Conservation (phyloP, 495 filamentous ascomycete genomes). For the Cercophora sp. region DNA sequence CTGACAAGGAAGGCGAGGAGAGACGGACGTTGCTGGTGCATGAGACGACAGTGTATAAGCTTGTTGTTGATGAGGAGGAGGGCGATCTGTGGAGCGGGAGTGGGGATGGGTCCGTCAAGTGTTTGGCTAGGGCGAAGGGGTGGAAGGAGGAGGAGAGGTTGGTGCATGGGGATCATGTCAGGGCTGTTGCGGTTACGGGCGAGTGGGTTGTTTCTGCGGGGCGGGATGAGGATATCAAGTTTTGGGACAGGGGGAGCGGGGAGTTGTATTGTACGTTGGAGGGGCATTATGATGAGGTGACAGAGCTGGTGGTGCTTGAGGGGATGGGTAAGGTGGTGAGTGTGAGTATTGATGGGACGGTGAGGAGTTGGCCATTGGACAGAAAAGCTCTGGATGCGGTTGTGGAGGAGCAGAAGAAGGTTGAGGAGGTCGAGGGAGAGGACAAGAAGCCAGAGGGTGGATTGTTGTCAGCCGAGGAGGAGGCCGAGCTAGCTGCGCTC, state of each 20-base stretch:
- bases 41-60: conserved; percentile 82
- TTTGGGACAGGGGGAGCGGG: conserved; percentile 76
- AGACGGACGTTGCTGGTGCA: conserved; percentile 68
- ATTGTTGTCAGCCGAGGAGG: conserved; percentile 73
- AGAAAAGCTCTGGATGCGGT: conserved; percentile 57
- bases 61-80: conserved; percentile 57
- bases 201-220: conserved; percentile 90
- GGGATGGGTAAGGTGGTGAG: conserved; percentile 56
- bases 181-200: conserved; percentile 68
- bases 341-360: conserved; percentile 82
- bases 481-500: conserved; percentile 79
- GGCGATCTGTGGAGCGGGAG: conserved; percentile 86
- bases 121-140: conserved; percentile 58
- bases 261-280: conserved; percentile 70
- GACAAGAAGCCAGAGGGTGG: conserved; percentile 23
- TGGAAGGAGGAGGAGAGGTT: conserved; percentile 70
- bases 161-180: conserved; percentile 82
- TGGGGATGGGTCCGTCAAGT: conserved; percentile 78
- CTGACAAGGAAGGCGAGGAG: conserved; percentile 36
- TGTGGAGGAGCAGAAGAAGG: conserved; percentile 52
- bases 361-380: conserved; percentile 74
- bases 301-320: conserved; percentile 63
- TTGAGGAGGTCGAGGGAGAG: conserved; percentile 39
- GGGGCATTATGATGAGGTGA: conserved; percentile 93
- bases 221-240: conserved; percentile 82